Evolutionary conservation across 2,329 filamentous ascomycete genomes (phyloP), one percentile per base, ranked within the genome.

Genomic region (Cryphonectria japonica): DNA sequence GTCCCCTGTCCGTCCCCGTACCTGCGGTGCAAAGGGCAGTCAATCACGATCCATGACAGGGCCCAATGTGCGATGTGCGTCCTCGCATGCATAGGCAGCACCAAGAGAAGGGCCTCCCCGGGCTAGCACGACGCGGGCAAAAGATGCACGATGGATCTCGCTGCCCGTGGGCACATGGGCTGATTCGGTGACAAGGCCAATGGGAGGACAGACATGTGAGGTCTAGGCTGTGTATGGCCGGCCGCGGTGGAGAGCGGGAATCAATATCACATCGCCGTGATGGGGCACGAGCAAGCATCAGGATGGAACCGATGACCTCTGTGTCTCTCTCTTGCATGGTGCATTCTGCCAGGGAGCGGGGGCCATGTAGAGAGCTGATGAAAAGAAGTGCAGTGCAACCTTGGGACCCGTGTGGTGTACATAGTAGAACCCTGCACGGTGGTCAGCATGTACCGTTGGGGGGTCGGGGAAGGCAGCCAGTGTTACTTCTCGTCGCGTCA

Each of bases 141-240:
- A 66, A 62, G 50, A 39, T 39, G 59, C 59, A 61, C 32, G 59
- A 61, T 61, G 59, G 59, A 61, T 61, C 59, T 61, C 32, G 41
- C 43, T 64, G 52, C 64, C 37, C 54, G 57, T 52, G 66, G 66
- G 70, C 71, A 68, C 69, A 73, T 71, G 70, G 73, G 74, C 69
- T 67, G 73, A 72, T 72, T 71, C 73, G 66, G 66, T 67, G 70
- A 66, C 68, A 66, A 75, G 59, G 73, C 77, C 77, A 78, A 78
- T 78, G 70, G 68, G 74, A 66, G 70, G 63, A 62, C 62, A 66
- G 64, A 57, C 50, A 41, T 37, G 50, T 43, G 22, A 69, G 67
- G 62, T 69, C 68, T 57, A 60, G 60, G 32, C 3, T 61, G 71
- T 52, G 60, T 52, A 54, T 65, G 63, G 69, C 32, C 26, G 43